Evolutionary conservation across 441 rosid species (phyloP).

Genomic region (Aleurites moluccanus): DNA sequence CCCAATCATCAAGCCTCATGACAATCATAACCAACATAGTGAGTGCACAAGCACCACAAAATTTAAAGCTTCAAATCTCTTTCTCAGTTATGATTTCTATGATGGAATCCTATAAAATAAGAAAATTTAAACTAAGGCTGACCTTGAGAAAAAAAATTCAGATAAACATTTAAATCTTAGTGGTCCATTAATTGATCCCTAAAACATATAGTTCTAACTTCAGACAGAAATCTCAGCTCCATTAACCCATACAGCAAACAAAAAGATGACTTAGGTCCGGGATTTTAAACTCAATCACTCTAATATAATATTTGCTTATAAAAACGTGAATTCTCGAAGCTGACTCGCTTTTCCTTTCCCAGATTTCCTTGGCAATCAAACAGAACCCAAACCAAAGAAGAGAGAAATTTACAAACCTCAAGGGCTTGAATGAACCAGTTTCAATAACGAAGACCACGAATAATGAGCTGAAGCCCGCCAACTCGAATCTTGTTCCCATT

Average conservation of each 20-base stretch:
- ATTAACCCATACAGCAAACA: not conserved
- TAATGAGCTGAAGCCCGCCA: conserved; percentile 75
- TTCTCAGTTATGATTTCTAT: not conserved
- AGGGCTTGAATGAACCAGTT: conserved; percentile 79
- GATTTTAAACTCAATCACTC: conserved; percentile 1
- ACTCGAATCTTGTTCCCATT: conserved; percentile 57
- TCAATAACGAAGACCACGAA: conserved; percentile 73
- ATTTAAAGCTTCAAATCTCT: not conserved
- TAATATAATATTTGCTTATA: not conserved
- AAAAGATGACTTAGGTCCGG: not conserved
- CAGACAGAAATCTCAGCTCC: not conserved
- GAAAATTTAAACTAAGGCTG: not conserved
- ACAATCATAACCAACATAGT: not conserved
- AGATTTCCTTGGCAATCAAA: conserved; percentile 17
- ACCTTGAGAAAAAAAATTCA: no score
- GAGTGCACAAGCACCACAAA: not conserved
- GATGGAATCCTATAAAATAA: not conserved
- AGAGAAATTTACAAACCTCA: conserved; percentile 45
- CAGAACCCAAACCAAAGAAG: conserved; percentile 7
- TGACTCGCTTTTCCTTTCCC: not conserved
- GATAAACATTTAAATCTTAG: not conserved
- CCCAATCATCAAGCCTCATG: not conserved
- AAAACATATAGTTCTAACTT: not conserved
- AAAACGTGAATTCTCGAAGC: not conserved
- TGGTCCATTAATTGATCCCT: not conserved